Conservation (phyloP, 1,139 yeast species). For the Geotrichum bryndzae region DNA sequence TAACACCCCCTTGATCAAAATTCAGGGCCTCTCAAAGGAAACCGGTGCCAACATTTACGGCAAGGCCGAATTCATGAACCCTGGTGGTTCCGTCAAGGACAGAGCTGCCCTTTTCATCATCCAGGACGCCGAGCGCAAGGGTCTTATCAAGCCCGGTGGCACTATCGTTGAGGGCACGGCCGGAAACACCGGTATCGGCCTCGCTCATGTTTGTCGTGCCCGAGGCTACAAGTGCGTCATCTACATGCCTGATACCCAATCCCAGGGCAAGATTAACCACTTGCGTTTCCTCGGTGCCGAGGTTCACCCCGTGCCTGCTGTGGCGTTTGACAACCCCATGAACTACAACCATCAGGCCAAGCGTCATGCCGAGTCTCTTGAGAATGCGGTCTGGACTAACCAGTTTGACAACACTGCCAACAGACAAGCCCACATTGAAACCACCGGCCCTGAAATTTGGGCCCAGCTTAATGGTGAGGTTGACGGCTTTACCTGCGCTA, state of each 20-base stretch:
- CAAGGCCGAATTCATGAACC: constrained; percentile 89
- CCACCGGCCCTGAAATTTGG: constrained; percentile 94
- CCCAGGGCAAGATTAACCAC: constrained; percentile 69
- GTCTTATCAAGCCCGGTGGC: constrained; percentile 63
- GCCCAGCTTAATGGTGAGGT: constrained; percentile 76
- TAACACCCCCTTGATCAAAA: constrained; percentile 71
- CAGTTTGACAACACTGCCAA: constrained; percentile 85
- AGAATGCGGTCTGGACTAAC: constrained; percentile 85
- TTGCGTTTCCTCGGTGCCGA: constrained; percentile 73
- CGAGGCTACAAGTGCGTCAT: constrained; percentile 79
- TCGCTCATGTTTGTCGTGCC: constrained; percentile 81
- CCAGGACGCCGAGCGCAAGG: constrained; percentile 71
- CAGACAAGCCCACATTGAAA: constrained; percentile 81
- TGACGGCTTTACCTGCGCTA: constrained; percentile 80
- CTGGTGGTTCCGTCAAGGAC: constrained; percentile 91
- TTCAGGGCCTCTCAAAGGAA: constrained; percentile 55
- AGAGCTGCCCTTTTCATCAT: constrained; percentile 78
- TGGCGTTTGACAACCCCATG: constrained; percentile 70
- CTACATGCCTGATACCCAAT: constrained; percentile 86
- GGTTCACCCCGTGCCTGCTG: constrained; percentile 87
- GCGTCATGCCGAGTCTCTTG: constrained; percentile 68
- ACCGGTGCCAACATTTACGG: constrained; percentile 76
- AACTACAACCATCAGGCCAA: constrained; percentile 82
- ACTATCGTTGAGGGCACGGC: constrained; percentile 69
- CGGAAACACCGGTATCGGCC: constrained; percentile 83